Evolutionary conservation across 2,329 filamentous ascomycete genomes (phyloP).

Genomic region (Knufia fluminis): DNA sequence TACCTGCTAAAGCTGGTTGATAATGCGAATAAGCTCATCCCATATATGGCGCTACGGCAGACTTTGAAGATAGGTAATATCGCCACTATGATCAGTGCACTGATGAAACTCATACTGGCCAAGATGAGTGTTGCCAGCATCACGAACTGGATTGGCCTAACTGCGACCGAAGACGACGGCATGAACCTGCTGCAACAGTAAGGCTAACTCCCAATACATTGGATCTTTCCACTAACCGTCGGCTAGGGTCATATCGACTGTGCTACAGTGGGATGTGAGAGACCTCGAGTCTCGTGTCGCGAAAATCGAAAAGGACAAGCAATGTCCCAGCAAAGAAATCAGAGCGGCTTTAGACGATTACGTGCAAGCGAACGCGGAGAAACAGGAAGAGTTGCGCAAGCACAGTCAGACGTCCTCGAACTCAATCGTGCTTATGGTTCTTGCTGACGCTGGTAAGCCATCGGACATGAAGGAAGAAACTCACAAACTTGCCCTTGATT

Average conservation of each 20-base stretch:
- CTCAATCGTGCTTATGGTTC: constrained; percentile 60
- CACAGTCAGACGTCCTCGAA: constrained; percentile 43
- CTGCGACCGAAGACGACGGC: constrained; percentile 61
- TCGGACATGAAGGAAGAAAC: constrained; percentile 47
- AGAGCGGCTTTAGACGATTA: constrained; percentile 53
- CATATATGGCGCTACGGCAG: constrained; percentile 63
- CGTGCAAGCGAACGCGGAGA: constrained; percentile 42
- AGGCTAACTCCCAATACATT: constrained; percentile 8
- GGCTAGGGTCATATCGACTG: constrained; percentile 59
- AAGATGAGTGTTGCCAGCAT: constrained; percentile 66
- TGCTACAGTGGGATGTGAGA: constrained; percentile 61
- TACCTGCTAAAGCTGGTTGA: constrained; percentile 63
- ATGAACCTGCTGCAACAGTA: constrained; percentile 68
- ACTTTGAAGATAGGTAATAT: constrained; percentile 69
- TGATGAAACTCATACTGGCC: constrained; percentile 64
- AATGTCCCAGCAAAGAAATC: constrained; percentile 51
- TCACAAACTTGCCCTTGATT: constrained; percentile 58
- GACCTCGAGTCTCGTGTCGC: constrained; percentile 59
- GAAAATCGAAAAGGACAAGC: constrained; percentile 55
- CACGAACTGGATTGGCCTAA: constrained; percentile 71
- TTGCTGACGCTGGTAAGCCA: constrained; percentile 39
- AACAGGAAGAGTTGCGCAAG: constrained; percentile 52
- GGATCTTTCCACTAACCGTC: not conserved
- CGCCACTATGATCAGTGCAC: constrained; percentile 69
- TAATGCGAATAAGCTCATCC: constrained; percentile 60